These are phyloP conservation scores for Coemansia sp. DNA, from an alignment of 192 early-diverging fungal genomes.

Conservation along the genomic window DNA sequence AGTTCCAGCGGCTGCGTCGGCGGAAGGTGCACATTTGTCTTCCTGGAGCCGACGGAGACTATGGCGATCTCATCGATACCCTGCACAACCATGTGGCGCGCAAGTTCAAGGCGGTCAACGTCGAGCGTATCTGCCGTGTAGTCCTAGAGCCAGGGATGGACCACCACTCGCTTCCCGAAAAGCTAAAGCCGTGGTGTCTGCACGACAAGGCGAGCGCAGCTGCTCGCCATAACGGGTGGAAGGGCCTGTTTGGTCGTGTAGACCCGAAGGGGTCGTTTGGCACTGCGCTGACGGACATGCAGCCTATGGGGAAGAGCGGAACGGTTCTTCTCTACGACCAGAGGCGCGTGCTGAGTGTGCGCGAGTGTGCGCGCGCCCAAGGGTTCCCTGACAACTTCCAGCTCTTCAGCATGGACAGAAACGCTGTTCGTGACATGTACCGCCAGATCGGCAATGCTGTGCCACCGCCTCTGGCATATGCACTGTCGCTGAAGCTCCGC, in stretches of 20 bases:
- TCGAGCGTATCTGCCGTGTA: slow-evolving; percentile 53
- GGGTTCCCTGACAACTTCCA: slow-evolving; percentile 63
- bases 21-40: slow-evolving; percentile 27
- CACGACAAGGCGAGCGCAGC: slow-evolving; percentile 50
- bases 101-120: slow-evolving; percentile 45
- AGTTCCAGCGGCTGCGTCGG: slow-evolving; percentile 51
- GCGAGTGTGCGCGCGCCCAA: slow-evolving; percentile 64
- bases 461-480: slow-evolving; percentile 58
- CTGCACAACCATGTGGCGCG: slow-evolving; percentile 52
- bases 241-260: slow-evolving; percentile 57
- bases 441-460: slow-evolving; percentile 69
- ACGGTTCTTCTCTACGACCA: slow-evolving; percentile 62
- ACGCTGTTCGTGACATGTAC: slow-evolving; percentile 49
- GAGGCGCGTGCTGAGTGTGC: slow-evolving; percentile 52
- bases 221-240: slow-evolving; percentile 55
- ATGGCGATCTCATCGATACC: slow-evolving; percentile 20
- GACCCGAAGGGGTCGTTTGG: slow-evolving; percentile 56
- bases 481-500: slow-evolving; percentile 50
- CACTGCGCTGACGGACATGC: slow-evolving; percentile 56
- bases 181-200: slow-evolving; percentile 56
- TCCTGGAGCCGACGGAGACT: slow-evolving; percentile 5
- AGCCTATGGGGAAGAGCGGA: slow-evolving; percentile 59
- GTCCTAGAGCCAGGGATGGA: slow-evolving; percentile 49
- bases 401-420: slow-evolving; percentile 39
- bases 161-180: slow-evolving; percentile 47